A percentile compares a stretch with the other conserved stretches of the same genome.
Conservation (phyloP, 306 rosid species). For the Lathyrus tuberosus region DNA sequence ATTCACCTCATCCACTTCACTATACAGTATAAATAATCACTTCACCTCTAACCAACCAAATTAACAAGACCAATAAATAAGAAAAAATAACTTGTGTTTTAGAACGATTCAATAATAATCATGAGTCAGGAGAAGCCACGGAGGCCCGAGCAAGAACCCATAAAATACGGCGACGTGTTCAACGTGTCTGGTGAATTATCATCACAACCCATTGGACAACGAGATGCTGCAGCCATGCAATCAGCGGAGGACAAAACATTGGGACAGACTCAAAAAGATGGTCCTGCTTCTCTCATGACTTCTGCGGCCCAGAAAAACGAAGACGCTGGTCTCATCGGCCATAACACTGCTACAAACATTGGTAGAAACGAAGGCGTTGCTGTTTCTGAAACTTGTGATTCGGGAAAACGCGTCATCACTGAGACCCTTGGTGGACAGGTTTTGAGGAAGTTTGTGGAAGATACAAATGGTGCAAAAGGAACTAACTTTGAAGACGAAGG, state of each 20-base stretch:
- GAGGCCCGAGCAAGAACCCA: constrained; percentile 18
- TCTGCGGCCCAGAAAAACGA: constrained; percentile 50
- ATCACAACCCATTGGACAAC: constrained; percentile 44
- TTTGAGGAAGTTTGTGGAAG: constrained; percentile 32
- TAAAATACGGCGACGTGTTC: constrained; percentile 58
- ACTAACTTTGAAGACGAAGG: background rate
- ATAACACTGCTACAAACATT: constrained; percentile 8
- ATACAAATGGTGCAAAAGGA: background rate
- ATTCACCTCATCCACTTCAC: background rate
- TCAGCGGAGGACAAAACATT: constrained; percentile 47
- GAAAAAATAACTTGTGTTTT: background rate
- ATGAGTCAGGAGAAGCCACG: constrained; percentile 50
- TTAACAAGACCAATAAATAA: background rate
- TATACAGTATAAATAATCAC: background rate
- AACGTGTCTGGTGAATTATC: constrained; percentile 62
- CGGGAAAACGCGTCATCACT: constrained; percentile 35
- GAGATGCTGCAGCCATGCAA: constrained; percentile 58
- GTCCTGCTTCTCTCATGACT: constrained; percentile 60
- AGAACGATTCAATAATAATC: background rate
- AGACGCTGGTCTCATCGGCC: constrained; percentile 41
- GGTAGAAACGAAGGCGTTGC: constrained; percentile 48
- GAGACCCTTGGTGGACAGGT: constrained; percentile 56
- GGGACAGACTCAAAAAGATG: constrained; percentile 45
- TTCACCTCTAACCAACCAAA: background rate
- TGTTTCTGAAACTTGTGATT: constrained; percentile 16